A percentile compares a stretch with the other conserved stretches of the same genome.
Conservation (phyloP, 2,329 filamentous ascomycete species). For the Dactylonectria estremocensis region DNA sequence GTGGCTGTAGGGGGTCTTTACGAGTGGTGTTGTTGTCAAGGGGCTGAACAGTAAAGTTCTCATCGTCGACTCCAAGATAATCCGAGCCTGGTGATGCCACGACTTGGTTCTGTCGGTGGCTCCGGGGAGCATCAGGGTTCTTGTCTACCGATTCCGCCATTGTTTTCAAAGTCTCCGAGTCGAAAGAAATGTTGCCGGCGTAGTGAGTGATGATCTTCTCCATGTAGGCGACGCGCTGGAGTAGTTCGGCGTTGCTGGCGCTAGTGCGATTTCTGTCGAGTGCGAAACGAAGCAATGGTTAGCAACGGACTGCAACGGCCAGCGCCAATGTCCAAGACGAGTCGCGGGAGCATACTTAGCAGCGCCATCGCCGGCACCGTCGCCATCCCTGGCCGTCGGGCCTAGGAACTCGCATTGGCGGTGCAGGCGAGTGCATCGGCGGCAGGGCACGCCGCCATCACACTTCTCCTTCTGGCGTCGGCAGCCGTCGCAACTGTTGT, state of each 20-base stretch:
- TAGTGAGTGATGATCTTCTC: conserved; percentile 65
- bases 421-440: conserved; percentile 65
- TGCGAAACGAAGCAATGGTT: conserved; percentile 20
- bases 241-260: conserved; percentile 43
- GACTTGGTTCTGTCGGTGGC: conserved; percentile 38
- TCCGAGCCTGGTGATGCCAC: conserved; percentile 45
- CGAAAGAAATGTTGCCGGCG: conserved; percentile 57
- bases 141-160: conserved; percentile 61
- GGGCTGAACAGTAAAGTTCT: conserved; percentile 59
- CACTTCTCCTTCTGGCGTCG: conserved; percentile 71
- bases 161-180: conserved; percentile 53
- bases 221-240: conserved; percentile 54
- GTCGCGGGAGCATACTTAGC: conserved; percentile 34
- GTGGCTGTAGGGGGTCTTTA: conserved; percentile 44
- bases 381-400: conserved; percentile 50
- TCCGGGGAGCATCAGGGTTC: conserved; percentile 35
- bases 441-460: conserved; percentile 69
- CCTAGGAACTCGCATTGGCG: conserved; percentile 65
- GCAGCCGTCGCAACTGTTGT: conserved; percentile 66
- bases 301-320: conserved; percentile 19
- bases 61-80: conserved; percentile 52
- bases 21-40: conserved; percentile 59
- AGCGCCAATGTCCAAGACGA: not conserved
- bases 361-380: conserved; percentile 44
- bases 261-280: conserved; percentile 42